Evolutionary conservation across 345 rosid genomes (phyloP), one percentile per base, ranked within the genome.

Genomic region (Mangifera indica): DNA sequence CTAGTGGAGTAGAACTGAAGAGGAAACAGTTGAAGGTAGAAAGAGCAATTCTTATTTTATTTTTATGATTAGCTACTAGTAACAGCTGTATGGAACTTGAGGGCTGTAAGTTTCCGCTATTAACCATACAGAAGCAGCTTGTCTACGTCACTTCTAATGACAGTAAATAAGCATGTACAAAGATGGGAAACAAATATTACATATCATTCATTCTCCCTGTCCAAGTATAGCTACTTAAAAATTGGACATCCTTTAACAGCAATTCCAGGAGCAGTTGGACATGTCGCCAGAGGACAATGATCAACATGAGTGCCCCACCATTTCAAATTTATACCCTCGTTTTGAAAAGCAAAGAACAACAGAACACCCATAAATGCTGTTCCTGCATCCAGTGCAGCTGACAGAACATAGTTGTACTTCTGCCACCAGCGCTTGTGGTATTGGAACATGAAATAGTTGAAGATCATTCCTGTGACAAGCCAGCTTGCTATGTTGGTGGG

Each of bases 401-500:
- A 96, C n/a, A 96, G 86, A 10, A 96, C 88, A 34, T 96, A 96
- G 67, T 93, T 96, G 72, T 96, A 96, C 75, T 85, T 93, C 92
- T 96, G 97, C 99, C 99, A 96, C 98, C 99, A 96, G 25, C 90
- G 78, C 83, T 88, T 93, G 80, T 83, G 91, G 89, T 85, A 91
- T 45, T 81, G 84, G 87, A 96, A 96, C 45, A 96, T 87, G 52
- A 96, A 93, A 81, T 83, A 93, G 89, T 96, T 96, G 87, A 96
- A 96, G 81, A 96, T 85, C 71, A 80, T 87, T 72, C 98, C 99
- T 0, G 99, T 93, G 72, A 84, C 44, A 12, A 96, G 90, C 98
- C 99, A 96, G 83, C 98, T 96, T 0, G 98, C 98, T 0, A 96
- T 96, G 83, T 96, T 96, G 32, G 99, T 93, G 21, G 99, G 99